Conservation (phyloP, 306 rosid species). For the Chamaecrista fasciculata region DNA sequence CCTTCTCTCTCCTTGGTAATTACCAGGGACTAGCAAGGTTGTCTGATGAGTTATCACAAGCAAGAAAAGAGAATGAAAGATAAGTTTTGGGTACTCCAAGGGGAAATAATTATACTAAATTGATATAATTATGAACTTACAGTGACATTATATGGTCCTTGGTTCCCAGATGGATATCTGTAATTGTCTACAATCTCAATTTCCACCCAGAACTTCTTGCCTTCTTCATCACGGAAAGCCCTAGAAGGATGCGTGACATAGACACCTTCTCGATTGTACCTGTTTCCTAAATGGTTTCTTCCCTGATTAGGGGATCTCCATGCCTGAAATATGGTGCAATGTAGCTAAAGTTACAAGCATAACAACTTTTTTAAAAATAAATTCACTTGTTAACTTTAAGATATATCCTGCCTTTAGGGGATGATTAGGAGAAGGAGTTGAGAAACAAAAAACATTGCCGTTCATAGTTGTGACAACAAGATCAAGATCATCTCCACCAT, state of each 20-base stretch:
- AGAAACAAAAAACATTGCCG: conserved; percentile 96
- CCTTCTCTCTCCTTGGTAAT: conserved; percentile 93
- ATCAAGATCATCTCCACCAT: conserved; percentile 99
- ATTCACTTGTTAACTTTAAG: conserved; percentile 24
- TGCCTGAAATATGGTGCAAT: conserved; percentile 51
- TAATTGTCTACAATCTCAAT: conserved; percentile 76
- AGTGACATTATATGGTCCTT: conserved; percentile 86
- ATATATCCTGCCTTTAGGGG: conserved; percentile 78
- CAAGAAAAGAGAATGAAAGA: conserved; percentile 18
- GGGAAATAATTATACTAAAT: not conserved
- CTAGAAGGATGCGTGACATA: conserved; percentile 78
- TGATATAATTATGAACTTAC: conserved; percentile 42
- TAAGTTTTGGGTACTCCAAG: not conserved
- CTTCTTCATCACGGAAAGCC: conserved; percentile 97
- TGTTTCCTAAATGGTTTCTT: conserved; percentile 69
- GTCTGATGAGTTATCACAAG: conserved; percentile 49
- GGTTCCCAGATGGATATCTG: conserved; percentile 87
- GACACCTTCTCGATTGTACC: conserved; percentile 79
- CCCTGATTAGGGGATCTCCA: conserved; percentile 86
- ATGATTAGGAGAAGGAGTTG: conserved; percentile 87
- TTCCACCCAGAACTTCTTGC: conserved; percentile 90
- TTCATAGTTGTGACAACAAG: conserved; percentile 94
- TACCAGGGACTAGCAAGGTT: conserved; percentile 91
- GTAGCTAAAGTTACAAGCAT: conserved; percentile 1
- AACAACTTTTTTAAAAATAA: not conserved